phyloP scores from a whole-genome alignment of 1,284 basidiomycete genomes.

The Cutaneotrichosporon sp. region DNA sequence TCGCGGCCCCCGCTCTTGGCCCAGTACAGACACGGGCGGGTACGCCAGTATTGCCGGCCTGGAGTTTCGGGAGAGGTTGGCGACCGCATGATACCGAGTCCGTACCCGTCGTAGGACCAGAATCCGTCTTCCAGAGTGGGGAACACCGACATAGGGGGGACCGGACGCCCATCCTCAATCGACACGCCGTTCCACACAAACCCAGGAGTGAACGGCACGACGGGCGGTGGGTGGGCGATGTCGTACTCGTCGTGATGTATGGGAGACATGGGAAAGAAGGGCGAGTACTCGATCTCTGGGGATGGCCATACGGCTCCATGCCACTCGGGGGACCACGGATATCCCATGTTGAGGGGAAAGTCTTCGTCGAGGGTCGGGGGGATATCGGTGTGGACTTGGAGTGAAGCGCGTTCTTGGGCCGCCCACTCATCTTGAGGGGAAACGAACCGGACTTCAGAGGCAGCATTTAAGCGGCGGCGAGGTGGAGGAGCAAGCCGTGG shows the following conservation, averaged over 20 bases:
- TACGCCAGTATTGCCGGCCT: constrained; percentile 25
- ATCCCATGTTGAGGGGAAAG: constrained; percentile 1
- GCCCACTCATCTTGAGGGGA: not conserved
- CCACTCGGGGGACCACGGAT: constrained; percentile 1
- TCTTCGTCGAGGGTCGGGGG: not conserved
- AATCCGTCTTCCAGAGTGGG: not conserved
- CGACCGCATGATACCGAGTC: constrained; percentile 16
- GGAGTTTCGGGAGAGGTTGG: not conserved
- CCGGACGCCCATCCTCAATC: not conserved
- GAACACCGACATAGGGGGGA: not conserved
- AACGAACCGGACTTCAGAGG: not conserved
- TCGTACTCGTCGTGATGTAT: not conserved
- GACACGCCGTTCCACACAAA: not conserved
- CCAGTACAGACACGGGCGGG: constrained; percentile 46
- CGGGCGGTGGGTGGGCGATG: not conserved
- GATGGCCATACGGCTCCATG: not conserved
- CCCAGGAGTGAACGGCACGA: not conserved
- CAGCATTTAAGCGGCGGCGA: not conserved
- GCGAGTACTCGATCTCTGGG: not conserved
- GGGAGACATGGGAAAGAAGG: not conserved
- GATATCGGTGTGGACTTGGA: not conserved
- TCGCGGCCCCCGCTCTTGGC: constrained; percentile 28
- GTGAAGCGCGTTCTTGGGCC: not conserved
- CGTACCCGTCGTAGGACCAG: constrained; percentile 27
- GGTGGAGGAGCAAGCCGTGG: not conserved